Base-by-base conservation (phyloP, 208 protist genomes). In the Trypanosoma conorhini region DNA sequence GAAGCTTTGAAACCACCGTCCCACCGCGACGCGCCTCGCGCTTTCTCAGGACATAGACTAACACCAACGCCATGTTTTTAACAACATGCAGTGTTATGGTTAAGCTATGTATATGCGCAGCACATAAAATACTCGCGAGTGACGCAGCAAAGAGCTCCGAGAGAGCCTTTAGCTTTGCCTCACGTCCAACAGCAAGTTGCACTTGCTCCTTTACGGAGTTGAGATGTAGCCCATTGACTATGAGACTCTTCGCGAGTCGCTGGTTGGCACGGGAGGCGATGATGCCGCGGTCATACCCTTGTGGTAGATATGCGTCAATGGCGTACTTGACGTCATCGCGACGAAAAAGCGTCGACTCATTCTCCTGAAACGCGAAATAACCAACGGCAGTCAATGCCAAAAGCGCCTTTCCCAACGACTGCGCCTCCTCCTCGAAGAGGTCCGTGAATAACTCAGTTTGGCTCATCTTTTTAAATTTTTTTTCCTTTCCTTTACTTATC, bases 281-380 rank as follows among this genome's bases (percentile, higher is more conserved):
- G 65, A 92, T 77, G 69, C 85, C 87, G 28, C 89, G 81, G 62
- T 92, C 87, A 68, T 85, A 91, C 24, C 82, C 89, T 55, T 92
- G 87, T 10, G 85, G 72, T 54, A 95, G 74, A 72, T 95, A 78
- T 3, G 79, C 80, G 15, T 81, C 67, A 59, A 92, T 89, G 35
- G 85, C 86, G 72, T 87, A 82, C 71, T 81, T 67, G 48, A 82
- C 86, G 48, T 91, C 77, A 62, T 74, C 1, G 70, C 79, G 38
- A 80, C 63, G 21, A 73, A 67, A 57, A 65, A 65, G 80, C 68
- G 38, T 64, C 30, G 51, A 44, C 22, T n/a, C 26, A 8, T 42
- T 38, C 2, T 42, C 65, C 28, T 60, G 64, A n/a, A 64, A 67
- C 0, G 67, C 54, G 13, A 90, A 42, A 79, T 85, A 93, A 68